A percentile compares a stretch with the other conserved stretches of the same genome.
phyloP scores from a whole-genome alignment of 1,139 yeast genomes.

The Blastobotrys illinoisensis region DNA sequence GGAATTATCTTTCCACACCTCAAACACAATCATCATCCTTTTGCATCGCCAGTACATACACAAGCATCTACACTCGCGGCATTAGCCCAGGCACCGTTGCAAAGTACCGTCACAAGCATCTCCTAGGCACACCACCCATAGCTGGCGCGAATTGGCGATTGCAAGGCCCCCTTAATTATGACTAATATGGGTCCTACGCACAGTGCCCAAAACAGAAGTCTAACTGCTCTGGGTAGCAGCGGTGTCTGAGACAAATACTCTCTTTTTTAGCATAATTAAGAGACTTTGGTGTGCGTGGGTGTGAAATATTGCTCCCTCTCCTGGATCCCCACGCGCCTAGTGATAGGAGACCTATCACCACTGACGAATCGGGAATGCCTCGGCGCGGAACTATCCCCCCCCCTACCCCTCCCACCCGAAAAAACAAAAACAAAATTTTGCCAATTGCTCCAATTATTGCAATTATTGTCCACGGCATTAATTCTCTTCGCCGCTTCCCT shows the following conservation, averaged over 20 bases:
- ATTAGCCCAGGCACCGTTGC: no score
- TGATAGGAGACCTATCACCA: not conserved
- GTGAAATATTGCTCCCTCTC: not conserved
- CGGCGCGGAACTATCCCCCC: not conserved
- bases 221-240: not conserved
- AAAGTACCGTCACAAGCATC: not conserved
- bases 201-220: not conserved
- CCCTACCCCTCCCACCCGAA: not conserved
- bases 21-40: no score
- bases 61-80: no score
- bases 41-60: no score
- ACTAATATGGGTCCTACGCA: not conserved
- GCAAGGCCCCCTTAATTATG: not conserved
- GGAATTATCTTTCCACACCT: not conserved
- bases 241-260: not conserved
- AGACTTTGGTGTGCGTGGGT: not conserved
- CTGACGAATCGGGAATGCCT: not conserved
- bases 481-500: no score
- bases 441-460: not conserved
- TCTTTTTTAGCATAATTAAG: not conserved
- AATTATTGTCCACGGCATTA: no score
- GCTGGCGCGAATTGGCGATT: not conserved
- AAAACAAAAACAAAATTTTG: not conserved
- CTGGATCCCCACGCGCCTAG: not conserved
- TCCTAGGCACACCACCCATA: not conserved